phyloP scores from a whole-genome alignment of 1,139 yeast genomes.

The Ogataea hybrid region DNA sequence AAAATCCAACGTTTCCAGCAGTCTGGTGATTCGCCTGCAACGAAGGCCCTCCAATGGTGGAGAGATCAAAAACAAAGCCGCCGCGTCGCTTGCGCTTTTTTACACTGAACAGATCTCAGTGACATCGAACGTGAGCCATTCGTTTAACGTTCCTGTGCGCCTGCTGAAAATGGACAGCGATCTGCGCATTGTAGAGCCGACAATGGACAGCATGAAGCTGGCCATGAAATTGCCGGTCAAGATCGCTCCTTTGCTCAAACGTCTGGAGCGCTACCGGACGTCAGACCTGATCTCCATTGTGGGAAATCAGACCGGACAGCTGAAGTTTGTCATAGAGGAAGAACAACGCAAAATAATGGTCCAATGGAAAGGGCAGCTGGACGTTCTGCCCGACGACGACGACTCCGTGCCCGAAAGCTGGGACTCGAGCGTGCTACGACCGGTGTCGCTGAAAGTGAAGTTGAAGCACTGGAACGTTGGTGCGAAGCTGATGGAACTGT shows the following conservation, averaged over 20 bases:
- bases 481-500: constrained; percentile 49
- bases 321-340: constrained; percentile 53
- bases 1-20: constrained; percentile 47
- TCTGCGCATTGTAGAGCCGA: constrained; percentile 47
- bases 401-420: constrained; percentile 7
- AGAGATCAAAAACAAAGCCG: constrained; percentile 36
- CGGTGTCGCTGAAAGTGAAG: constrained; percentile 42
- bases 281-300: constrained; percentile 33
- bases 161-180: constrained; percentile 48
- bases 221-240: constrained; percentile 50
- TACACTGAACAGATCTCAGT: constrained; percentile 39
- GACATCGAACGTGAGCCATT: constrained; percentile 47
- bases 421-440: constrained; percentile 27
- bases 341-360: constrained; percentile 54
- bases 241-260: constrained; percentile 45
- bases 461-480: constrained; percentile 60
- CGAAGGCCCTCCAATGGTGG: constrained; percentile 34
- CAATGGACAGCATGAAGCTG: constrained; percentile 44
- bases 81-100: constrained; percentile 52
- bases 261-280: constrained; percentile 56
- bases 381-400: constrained; percentile 23
- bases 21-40: constrained; percentile 50
- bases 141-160: constrained; percentile 58
- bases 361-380: constrained; percentile 51
- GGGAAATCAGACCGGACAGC: constrained; percentile 34